A percentile compares a stretch with the other conserved stretches of the same genome.
These are phyloP conservation scores for Brassica napus DNA, from an alignment of 345 rosid genomes.

Conservation along the genomic window DNA sequence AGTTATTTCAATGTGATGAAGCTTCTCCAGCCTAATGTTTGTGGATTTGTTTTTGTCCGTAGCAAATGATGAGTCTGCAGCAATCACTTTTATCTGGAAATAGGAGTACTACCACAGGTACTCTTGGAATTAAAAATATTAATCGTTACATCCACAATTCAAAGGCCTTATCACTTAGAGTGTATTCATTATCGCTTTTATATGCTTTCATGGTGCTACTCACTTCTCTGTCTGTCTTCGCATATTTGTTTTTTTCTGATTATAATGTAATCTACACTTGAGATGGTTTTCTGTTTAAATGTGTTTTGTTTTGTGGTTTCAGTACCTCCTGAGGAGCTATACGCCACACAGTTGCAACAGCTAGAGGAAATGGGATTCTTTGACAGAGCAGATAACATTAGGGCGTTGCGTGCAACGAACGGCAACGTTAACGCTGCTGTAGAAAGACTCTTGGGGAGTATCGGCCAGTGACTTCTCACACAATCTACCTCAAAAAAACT, in stretches of 20 bases:
- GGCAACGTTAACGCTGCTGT: slow-evolving; percentile 91
- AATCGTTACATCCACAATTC: background rate
- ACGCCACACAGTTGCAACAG: slow-evolving; percentile 77
- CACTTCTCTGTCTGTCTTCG: too few species aligned
- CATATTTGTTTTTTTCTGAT: too few species aligned
- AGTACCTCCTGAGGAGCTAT: slow-evolving; percentile 85
- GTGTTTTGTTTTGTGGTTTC: slow-evolving; percentile 1
- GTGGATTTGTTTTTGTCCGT: slow-evolving; percentile 21
- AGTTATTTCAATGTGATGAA: background rate
- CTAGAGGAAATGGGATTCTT: slow-evolving; percentile 84
- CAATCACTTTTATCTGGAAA: slow-evolving; percentile 65
- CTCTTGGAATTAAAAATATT: background rate
- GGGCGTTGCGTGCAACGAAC: slow-evolving; percentile 75
- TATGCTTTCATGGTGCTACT: too few species aligned
- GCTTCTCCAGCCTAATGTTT: slow-evolving; percentile 6
- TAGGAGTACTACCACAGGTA: slow-evolving; percentile 60
- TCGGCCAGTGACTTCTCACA: slow-evolving; percentile 39
- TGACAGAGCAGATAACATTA: slow-evolving; percentile 78
- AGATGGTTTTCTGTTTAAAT: background rate
- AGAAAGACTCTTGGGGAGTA: slow-evolving; percentile 81
- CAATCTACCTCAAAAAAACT: background rate
- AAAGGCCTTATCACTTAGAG: background rate
- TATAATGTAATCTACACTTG: background rate
- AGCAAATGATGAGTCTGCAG: slow-evolving; percentile 64
- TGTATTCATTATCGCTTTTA: too few species aligned